Evolutionary conservation across 2,329 filamentous ascomycete species (phyloP), one percentile per base, ranked within the genome.

Genomic region (Fusarium torreyae): DNA sequence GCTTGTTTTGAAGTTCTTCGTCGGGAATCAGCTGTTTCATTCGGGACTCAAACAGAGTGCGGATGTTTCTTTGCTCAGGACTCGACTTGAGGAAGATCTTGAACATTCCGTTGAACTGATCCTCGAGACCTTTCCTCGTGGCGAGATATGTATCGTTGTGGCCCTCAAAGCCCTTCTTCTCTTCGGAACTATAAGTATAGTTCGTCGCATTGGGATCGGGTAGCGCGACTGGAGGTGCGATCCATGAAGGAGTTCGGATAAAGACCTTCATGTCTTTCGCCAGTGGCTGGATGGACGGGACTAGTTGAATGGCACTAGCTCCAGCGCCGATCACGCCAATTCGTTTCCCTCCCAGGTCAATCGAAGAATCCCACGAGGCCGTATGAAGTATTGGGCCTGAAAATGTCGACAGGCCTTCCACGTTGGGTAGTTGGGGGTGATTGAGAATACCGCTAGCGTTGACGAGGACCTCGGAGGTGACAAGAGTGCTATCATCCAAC

Each of bases 341-440:
- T 36, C 79, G 75, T 49, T 80, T 80, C 3, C 78, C 80, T 24
- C 68, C 73, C 0, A 83, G 73, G 11, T 78, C 75, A 13, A 82
- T 68, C 1, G 79, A 84, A 18, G 80, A 75, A 31, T 83, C 77
- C 86, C 87, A 89, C 17, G 77, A 78, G 2, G 86, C 86, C 6
- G 83, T 87, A 71, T 89, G 87, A 33, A 88, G 77, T 8, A 87
- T 67, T 2, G 81, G 74, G 10, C 87, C 86, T 43, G 81, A 71
- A 70, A 86, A 89, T 13, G 74, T 70, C 3, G 83, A 69, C 5
- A 87, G 73, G 1, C 82, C 82, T 1, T 82, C 75, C 7, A 87
- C 80, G 28, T 84, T 80, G 3, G 86, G 86, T 81, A 84, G 87
- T 64, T 82, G 85, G 81, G 77, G 53, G 81, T 86, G 82, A 63